A percentile compares a stretch with the other conserved stretches of the same genome.
Evolutionary conservation across 1,284 basidiomycete species (phyloP).

Genomic region (Trametes sp.): DNA sequence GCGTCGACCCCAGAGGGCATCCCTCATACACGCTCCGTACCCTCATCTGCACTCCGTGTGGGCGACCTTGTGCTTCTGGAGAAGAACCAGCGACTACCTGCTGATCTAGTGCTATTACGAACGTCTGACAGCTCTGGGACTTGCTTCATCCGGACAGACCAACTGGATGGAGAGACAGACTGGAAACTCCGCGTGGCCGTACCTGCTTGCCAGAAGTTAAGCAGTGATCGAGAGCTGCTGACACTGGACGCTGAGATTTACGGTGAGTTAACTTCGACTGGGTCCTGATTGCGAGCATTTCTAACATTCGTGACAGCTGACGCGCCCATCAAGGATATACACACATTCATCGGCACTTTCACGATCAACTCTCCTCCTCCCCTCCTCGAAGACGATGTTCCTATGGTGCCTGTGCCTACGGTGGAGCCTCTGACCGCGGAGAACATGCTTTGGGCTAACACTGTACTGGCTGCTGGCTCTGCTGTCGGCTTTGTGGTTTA

Average conservation of each 20-base stretch:
- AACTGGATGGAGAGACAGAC: constrained; percentile 98
- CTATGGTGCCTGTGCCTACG: constrained; percentile 62
- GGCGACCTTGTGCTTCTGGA: constrained; percentile 93
- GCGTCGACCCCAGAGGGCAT: constrained; percentile 42
- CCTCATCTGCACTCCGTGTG: constrained; percentile 89
- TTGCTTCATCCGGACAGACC: constrained; percentile 98
- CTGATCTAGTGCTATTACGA: constrained; percentile 90
- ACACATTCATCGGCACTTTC: constrained; percentile 94
- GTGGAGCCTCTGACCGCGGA: constrained; percentile 89
- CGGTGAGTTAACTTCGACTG: constrained; percentile 53
- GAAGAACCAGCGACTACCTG: constrained; percentile 97
- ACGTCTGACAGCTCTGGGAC: constrained; percentile 91
- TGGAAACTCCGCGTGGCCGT: constrained; percentile 98
- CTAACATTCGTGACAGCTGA: constrained; percentile 66
- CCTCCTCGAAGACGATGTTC: constrained; percentile 58
- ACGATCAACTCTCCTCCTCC: constrained; percentile 69
- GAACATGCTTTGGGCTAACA: constrained; percentile 97
- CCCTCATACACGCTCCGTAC: constrained; percentile 77
- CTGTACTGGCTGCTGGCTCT: constrained; percentile 94
- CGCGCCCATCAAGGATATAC: constrained; percentile 96
- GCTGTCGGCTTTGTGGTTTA: constrained; percentile 95
- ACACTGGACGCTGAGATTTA: constrained; percentile 86
- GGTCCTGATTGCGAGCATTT: constrained; percentile 22
- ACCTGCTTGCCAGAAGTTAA: constrained; percentile 81
- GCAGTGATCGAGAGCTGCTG: constrained; percentile 71